A percentile compares a stretch with the other conserved stretches of the same genome.
Conservation (phyloP, 108 stramenopile species). For the Seminavis robusta region DNA sequence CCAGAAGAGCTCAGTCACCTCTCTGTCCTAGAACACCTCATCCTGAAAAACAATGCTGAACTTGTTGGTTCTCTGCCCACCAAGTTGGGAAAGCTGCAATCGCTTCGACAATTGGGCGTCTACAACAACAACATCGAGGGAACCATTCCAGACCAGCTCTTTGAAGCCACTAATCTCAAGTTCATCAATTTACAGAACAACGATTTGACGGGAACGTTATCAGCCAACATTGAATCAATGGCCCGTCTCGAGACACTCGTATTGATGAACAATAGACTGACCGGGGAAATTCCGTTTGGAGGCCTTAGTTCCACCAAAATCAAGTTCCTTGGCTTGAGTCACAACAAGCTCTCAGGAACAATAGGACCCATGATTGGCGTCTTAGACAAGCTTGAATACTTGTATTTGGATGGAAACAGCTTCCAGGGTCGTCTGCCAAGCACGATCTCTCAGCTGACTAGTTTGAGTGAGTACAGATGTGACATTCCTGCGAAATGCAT, state of each 20-base stretch:
- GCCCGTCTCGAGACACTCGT: slow-evolving; percentile 30
- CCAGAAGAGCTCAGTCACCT: slow-evolving; percentile 1
- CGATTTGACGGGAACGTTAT: slow-evolving; percentile 46
- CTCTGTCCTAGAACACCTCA: slow-evolving; percentile 11
- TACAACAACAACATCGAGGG: slow-evolving; percentile 23
- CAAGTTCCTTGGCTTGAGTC: slow-evolving; percentile 50
- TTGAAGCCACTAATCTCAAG: slow-evolving; percentile 20
- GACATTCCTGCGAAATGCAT: too few species aligned
- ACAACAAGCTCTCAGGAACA: slow-evolving; percentile 56
- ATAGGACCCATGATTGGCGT: slow-evolving; percentile 28
- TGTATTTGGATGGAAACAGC: slow-evolving; percentile 64
- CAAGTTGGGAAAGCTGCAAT: slow-evolving; percentile 13
- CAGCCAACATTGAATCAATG: slow-evolving; percentile 30
- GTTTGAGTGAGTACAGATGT: too few species aligned
- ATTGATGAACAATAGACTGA: slow-evolving; percentile 52
- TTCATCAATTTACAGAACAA: slow-evolving; percentile 37
- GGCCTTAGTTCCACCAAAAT: slow-evolving; percentile 41
- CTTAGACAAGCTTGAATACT: slow-evolving; percentile 42
- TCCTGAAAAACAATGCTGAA: slow-evolving; percentile 40
- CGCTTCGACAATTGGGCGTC: slow-evolving; percentile 5
- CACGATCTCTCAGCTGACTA: slow-evolving; percentile 24
- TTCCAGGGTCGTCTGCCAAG: slow-evolving; percentile 53
- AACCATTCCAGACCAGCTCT: slow-evolving; percentile 34
- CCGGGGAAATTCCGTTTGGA: slow-evolving; percentile 31
- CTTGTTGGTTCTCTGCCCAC: slow-evolving; percentile 17